These are phyloP conservation scores for Aspergillus sojae DNA, from an alignment of 2,329 filamentous ascomycete genomes.

Conservation along the genomic window DNA sequence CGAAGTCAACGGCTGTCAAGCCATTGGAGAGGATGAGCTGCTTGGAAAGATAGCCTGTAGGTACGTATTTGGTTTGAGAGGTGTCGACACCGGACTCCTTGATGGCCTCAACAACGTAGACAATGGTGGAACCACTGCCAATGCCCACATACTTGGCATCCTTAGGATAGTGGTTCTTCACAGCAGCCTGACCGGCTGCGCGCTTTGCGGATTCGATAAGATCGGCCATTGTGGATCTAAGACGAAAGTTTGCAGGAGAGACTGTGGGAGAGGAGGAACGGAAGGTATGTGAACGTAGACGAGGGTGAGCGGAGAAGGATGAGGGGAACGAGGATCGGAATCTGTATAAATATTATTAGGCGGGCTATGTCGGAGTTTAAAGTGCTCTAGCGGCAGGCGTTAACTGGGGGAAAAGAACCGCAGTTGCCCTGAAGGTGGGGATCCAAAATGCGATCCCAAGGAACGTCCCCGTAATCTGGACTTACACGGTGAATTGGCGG, in stretches of 20 bases:
- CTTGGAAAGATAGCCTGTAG: conserved; percentile 88
- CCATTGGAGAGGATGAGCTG: conserved; percentile 81
- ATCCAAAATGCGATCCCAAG: conserved; percentile 5
- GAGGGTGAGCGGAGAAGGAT: conserved; percentile 5
- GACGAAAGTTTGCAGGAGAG: conserved; percentile 13
- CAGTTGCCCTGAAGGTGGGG: conserved; percentile 14
- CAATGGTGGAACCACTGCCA: conserved; percentile 66
- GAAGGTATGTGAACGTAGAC: conserved; percentile 4
- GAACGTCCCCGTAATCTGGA: conserved; percentile 10
- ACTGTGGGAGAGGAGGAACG: conserved; percentile 5
- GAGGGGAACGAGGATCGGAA: conserved; percentile 10
- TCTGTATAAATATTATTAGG: conserved; percentile 18
- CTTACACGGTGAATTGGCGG: conserved; percentile 8
- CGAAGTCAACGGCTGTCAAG: conserved; percentile 75
- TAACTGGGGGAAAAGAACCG: conserved; percentile 17
- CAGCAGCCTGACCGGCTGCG: conserved; percentile 60
- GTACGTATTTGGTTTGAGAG: conserved; percentile 76
- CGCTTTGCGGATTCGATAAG: conserved; percentile 62
- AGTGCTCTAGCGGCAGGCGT: not conserved
- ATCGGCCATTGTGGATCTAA: conserved; percentile 36
- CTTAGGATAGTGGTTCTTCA: conserved; percentile 62
- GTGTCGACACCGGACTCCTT: conserved; percentile 50
- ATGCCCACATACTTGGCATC: conserved; percentile 63
- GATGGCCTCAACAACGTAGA: conserved; percentile 70
- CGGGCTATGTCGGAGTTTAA: conserved; percentile 14